Evolutionary conservation across 495 filamentous ascomycete species (phyloP), one percentile per base, ranked within the genome.

Genomic region (Neurospora terricola): DNA sequence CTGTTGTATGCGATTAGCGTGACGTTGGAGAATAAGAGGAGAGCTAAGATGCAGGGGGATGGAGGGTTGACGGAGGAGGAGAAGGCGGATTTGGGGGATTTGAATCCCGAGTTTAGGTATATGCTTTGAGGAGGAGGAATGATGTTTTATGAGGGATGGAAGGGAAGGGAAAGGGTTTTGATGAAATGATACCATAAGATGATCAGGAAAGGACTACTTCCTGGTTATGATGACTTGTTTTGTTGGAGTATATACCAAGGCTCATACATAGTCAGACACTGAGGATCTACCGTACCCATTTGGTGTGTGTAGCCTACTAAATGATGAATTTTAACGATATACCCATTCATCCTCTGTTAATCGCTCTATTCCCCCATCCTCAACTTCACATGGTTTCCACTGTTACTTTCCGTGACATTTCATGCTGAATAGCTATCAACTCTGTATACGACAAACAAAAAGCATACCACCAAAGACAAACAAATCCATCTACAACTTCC

Each of bases 11-110:
- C 88, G 1, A 48, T 85, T 2, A 87, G 86, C 4, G 82, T 94
- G 69, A 80, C 80, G 78, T 76, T 77, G 70, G 88, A 93, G 82
- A 97, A 98, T 81, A 80, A 84, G 73, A 89, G 84, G 78, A 84
- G 92, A 69, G 88, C 89, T 34, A 88, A 79, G 74, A 82, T 75
- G 42, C 78, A 81, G 7, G 80, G 78, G 62, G 82, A 90, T 78
- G 77, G 90, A 38, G 84, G 84, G 6, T 78, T 93, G 80, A 91
- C 89, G 8, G 90, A 93, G 76, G 86, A 88, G 72, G 91, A 94
- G 83, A 92, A 93, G 87, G 87, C 84, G 69, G 89, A 91, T 74
- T 79, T 91, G 73, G 92, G 92, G 40, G 91, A 93, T 80, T 71
- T 90, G 78, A 91, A 86, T 77, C 88, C 89, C 27, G 87, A 90